A percentile compares a stretch with the other conserved stretches of the same genome.
phyloP scores from a whole-genome alignment of 1,139 yeast species.

The Pichiaceae sp. region DNA sequence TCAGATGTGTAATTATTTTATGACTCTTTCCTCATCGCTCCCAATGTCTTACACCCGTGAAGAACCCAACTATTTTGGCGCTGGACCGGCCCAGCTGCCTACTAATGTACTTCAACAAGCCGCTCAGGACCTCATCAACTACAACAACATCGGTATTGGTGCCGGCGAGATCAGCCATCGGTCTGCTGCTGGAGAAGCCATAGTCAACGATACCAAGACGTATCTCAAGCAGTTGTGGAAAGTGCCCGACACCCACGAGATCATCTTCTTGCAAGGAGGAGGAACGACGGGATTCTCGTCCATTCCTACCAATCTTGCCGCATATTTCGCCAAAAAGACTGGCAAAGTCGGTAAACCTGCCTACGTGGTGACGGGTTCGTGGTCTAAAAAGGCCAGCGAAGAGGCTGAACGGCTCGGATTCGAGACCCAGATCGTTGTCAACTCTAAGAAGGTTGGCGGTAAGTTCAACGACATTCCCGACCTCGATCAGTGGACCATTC shows the following conservation, averaged over 20 bases:
- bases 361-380: conserved; percentile 83
- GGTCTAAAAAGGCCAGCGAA: conserved; percentile 84
- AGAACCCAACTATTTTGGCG: conserved; percentile 85
- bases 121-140: conserved; percentile 70
- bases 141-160: conserved; percentile 65
- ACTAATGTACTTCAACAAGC: conserved; percentile 80
- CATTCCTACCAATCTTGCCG: conserved; percentile 73
- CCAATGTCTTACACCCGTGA: conserved; percentile 45
- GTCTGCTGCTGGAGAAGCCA: conserved; percentile 68
- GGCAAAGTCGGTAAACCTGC: conserved; percentile 76
- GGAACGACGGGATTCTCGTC: conserved; percentile 95
- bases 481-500: conserved; percentile 50
- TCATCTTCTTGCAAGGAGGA: conserved; percentile 93
- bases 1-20: neutral
- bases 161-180: conserved; percentile 95
- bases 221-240: conserved; percentile 53
- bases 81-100: conserved; percentile 94
- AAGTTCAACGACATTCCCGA: conserved; percentile 66
- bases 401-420: conserved; percentile 83
- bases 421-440: conserved; percentile 60
- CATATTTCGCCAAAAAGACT: conserved; percentile 59
- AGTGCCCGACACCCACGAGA: conserved; percentile 89
- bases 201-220: conserved; percentile 69
- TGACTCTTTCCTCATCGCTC: neutral
- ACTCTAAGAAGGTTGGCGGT: conserved; percentile 48